Percentiles rank a stretch among this genome's conserved stretches.
phyloP scores from a whole-genome alignment of 345 rosid species.

The Atalantia buxifolia region DNA sequence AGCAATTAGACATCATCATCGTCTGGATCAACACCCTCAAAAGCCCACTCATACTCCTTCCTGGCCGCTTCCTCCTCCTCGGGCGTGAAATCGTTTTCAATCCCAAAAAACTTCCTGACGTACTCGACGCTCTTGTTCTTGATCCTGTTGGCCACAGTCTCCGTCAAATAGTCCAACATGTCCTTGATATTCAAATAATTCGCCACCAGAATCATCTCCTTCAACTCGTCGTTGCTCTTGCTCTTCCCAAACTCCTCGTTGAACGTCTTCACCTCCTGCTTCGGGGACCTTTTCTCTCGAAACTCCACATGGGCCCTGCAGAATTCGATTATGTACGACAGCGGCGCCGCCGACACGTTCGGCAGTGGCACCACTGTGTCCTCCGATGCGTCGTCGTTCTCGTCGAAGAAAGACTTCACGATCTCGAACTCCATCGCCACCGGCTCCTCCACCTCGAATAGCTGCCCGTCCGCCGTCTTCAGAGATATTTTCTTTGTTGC shows the following conservation, averaged over 20 bases:
- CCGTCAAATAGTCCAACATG: conserved; percentile 27
- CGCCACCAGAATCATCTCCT: conserved; percentile 30
- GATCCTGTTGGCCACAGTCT: conserved; percentile 29
- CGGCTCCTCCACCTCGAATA: conserved; percentile 23
- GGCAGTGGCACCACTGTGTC: conserved; percentile 23
- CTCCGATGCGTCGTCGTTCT: not conserved
- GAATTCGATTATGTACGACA: conserved; percentile 24
- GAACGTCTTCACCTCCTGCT: conserved; percentile 9
- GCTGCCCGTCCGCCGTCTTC: conserved; percentile 16
- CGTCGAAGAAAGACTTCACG: conserved; percentile 28
- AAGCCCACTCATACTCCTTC: conserved; percentile 31
- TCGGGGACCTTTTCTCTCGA: not conserved
- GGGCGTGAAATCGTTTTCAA: conserved; percentile 34
- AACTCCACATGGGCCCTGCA: conserved; percentile 19
- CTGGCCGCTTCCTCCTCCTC: conserved; percentile 33
- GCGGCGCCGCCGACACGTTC: conserved; percentile 20
- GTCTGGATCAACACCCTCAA: conserved; percentile 17
- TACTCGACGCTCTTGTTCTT: conserved; percentile 40
- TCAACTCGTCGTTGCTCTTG: conserved; percentile 16
- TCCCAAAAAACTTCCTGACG: conserved; percentile 34
- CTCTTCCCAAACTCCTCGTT: conserved; percentile 10
- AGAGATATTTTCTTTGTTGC: conserved; percentile 12
- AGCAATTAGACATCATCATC: too few relatives aligned
- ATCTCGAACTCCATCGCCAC: conserved; percentile 30
- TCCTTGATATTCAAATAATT: conserved; percentile 32